phyloP scores from a whole-genome alignment of 176 grass and related monocot genomes.

The Phoenix roebelenii region DNA sequence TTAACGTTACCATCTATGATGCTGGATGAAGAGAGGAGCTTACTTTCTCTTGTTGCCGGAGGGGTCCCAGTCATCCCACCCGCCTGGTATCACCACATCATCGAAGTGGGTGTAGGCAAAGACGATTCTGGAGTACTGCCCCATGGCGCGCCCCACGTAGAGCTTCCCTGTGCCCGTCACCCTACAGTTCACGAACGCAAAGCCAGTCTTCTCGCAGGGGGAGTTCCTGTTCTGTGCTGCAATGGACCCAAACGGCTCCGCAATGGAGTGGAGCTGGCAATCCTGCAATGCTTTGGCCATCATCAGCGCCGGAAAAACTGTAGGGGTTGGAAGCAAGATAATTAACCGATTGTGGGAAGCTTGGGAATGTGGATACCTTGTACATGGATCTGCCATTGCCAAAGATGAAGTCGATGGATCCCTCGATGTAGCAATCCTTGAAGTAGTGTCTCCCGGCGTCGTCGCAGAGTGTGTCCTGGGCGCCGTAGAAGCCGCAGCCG shows the following conservation, averaged over 20 bases:
- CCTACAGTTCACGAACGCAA: constrained; percentile 82
- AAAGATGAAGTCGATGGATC: constrained; percentile 98
- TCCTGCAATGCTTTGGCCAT: constrained; percentile 14
- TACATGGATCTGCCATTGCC: constrained; percentile 93
- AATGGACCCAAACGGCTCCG: constrained; percentile 53
- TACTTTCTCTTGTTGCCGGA: constrained; percentile 96
- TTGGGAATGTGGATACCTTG: constrained; percentile 32
- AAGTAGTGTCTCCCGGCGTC: constrained; percentile 89
- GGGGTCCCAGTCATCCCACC: constrained; percentile 94
- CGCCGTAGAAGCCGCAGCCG: constrained; percentile 93
- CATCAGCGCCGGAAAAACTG: background rate
- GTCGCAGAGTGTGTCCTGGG: constrained; percentile 97
- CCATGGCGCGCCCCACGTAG: constrained; percentile 90
- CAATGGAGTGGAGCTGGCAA: constrained; percentile 79
- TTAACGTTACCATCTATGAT: no score
- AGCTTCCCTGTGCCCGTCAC: constrained; percentile 70
- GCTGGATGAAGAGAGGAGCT: background rate
- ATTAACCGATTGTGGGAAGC: no score
- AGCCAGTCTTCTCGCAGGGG: constrained; percentile 83
- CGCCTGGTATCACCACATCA: constrained; percentile 71
- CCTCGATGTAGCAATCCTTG: constrained; percentile 86
- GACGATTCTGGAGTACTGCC: constrained; percentile 93
- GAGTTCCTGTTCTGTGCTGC: constrained; percentile 64
- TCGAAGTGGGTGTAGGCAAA: constrained; percentile 97
- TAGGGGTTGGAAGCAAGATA: no score